phyloP scores from a whole-genome alignment of 768 basidiomycete genomes.

The Cystofilobasidium macerans region DNA sequence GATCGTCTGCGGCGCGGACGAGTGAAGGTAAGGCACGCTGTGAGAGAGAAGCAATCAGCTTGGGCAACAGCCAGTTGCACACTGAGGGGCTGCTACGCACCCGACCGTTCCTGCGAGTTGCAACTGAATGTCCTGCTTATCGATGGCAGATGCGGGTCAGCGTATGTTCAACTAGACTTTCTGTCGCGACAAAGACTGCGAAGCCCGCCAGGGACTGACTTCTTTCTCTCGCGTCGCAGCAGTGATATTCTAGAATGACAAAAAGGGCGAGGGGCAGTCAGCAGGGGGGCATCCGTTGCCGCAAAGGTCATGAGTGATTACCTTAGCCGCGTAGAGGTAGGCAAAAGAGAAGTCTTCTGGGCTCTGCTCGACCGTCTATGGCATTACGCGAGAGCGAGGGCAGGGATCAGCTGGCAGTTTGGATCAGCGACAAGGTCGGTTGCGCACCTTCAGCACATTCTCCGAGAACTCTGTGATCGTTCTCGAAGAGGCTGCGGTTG shows the following conservation, averaged over 20 bases:
- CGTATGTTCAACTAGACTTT: neutral
- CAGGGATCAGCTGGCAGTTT: neutral
- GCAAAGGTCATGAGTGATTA: no score
- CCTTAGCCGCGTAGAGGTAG: conserved; percentile 14
- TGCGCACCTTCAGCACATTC: conserved; percentile 2
- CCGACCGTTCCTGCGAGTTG: conserved; percentile 16
- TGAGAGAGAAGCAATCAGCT: neutral
- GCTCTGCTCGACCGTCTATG: conserved; percentile 9
- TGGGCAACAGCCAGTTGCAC: neutral
- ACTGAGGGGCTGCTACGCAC: neutral
- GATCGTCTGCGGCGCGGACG: conserved; percentile 8
- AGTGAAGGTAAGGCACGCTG: conserved; percentile 2
- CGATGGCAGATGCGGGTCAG: neutral
- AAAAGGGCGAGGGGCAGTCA: no score
- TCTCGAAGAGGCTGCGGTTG: neutral
- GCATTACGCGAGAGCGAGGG: neutral
- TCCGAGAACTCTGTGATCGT: conserved; percentile 10
- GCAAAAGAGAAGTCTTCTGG: conserved; percentile 12
- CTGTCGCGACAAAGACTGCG: neutral
- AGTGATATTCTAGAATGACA: neutral
- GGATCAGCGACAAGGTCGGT: neutral
- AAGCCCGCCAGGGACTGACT: neutral
- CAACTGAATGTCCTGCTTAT: neutral
- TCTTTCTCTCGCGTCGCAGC: neutral
- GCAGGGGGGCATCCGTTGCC: no score